Conservation (phyloP, 495 filamentous ascomycete genomes). For the Penicillium turbatum region DNA sequence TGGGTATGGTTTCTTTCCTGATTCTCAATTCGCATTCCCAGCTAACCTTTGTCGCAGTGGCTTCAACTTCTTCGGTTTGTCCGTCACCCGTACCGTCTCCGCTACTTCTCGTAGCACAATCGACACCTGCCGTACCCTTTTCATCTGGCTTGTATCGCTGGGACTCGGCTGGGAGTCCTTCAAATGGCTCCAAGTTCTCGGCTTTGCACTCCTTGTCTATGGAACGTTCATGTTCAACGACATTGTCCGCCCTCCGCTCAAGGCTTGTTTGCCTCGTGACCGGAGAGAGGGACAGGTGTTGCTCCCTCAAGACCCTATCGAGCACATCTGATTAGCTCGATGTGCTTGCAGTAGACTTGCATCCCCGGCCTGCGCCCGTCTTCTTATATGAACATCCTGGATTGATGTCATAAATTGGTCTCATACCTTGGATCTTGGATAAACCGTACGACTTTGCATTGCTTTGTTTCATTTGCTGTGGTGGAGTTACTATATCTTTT, state of each 20-base stretch:
- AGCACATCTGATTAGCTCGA: conserved; percentile 52
- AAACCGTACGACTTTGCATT: conserved; percentile 7
- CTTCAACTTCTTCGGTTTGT: conserved; percentile 98
- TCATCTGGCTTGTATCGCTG: conserved; percentile 96
- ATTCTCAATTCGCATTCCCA: not conserved
- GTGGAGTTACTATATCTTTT: conserved; percentile 4
- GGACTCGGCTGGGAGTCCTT: conserved; percentile 95
- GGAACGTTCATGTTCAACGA: conserved; percentile 98
- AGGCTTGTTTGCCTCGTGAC: conserved; percentile 47
- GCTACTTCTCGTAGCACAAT: conserved; percentile 93
- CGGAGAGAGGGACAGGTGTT: conserved; percentile 51
- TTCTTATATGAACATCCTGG: not conserved
- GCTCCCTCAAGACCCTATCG: conserved; percentile 81
- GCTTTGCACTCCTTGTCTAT: conserved; percentile 87
- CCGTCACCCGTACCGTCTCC: conserved; percentile 80
- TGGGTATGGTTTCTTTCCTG: conserved; percentile 54
- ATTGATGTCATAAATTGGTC: not conserved
- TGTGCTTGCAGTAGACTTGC: not conserved
- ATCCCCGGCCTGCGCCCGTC: not conserved
- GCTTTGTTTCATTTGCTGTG: not conserved
- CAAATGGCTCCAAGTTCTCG: conserved; percentile 93
- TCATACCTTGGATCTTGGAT: not conserved
- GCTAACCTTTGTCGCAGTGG: conserved; percentile 50
- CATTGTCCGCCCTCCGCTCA: conserved; percentile 74
- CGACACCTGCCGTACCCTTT: conserved; percentile 93